Evolutionary conservation across 768 basidiomycete species (phyloP), one percentile per base, ranked within the genome.

Genomic region (Tricholoma sp.): DNA sequence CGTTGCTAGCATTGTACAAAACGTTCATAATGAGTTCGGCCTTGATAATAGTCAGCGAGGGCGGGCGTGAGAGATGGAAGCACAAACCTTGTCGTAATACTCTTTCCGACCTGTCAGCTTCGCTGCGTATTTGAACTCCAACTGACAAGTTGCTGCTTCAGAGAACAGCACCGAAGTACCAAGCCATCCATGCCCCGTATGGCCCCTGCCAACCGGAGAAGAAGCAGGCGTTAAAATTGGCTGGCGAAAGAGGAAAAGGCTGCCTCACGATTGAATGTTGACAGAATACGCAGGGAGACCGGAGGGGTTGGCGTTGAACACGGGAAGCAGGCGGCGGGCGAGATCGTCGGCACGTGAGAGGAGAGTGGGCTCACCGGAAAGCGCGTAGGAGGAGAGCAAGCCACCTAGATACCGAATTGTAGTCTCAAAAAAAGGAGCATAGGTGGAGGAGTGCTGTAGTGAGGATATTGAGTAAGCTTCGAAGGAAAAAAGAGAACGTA

Each of bases 331-430:
- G 24, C 24, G 24, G 24, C 24, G 24, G 24, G 24, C 24, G 4
- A 24, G 24, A 24, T 24, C 24, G 24, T 24, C 24, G 24, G 24
- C 24, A 24, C 0, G 78, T 62, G 72, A 59, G 7, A 89, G 78
- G 20, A 88, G 76, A 5, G 85, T 68, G 0, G 75, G 69, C 37
- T 89, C 82, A 0, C 75, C 74, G 0, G 88, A 86, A 2, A 93
- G 76, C 15, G 89, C 83, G 66, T 91, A 85, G 0, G 89, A 88
- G 12, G 85, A 87, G 2, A 92, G 76, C 0, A 91, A 70, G 1
- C 91, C 91, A 4, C 91, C 91, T 1, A 94, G 72, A 58, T 79
- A 77, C 9, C 90, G 83, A 55, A 93, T 93, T 20, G 85, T 84
- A 0, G 89, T 91, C 72, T 92, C 86, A 57, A 86, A 87, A 67